phyloP scores from a whole-genome alignment of 768 basidiomycete species.

The Leccinum broughii region DNA sequence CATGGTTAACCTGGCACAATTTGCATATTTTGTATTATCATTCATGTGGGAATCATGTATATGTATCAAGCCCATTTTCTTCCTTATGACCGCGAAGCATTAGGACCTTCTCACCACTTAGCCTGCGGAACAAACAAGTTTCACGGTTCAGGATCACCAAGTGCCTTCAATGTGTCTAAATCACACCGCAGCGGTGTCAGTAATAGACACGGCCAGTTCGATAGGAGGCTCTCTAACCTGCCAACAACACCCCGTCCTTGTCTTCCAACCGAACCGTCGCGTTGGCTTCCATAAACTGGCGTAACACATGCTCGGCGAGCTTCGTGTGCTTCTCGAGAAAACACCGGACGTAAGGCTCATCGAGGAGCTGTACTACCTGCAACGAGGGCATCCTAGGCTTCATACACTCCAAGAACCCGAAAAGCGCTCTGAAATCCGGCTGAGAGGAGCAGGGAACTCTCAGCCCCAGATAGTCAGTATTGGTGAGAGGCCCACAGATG shows the following conservation, averaged over 20 bases:
- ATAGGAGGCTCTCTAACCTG: constrained; percentile 15
- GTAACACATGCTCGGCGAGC: constrained; percentile 11
- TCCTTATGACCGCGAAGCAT: not conserved
- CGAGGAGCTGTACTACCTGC: constrained; percentile 22
- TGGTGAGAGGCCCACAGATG: not conserved
- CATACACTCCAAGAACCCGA: constrained; percentile 16
- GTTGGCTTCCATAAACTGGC: constrained; percentile 1
- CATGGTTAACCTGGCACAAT: constrained; percentile 21
- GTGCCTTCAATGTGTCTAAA: constrained; percentile 17
- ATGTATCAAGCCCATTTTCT: constrained; percentile 14
- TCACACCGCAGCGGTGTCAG: not conserved
- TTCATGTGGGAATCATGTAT: constrained; percentile 22
- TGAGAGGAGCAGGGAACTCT: not conserved
- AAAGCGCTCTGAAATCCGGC: constrained; percentile 7
- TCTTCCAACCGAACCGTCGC: constrained; percentile 26
- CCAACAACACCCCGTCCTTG: constrained; percentile 17
- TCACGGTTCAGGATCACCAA: not conserved
- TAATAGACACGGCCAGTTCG: not conserved
- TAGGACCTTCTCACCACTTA: too few relatives aligned
- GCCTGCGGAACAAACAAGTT: not conserved
- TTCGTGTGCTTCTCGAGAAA: constrained; percentile 21
- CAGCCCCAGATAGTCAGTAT: not conserved
- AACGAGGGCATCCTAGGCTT: constrained; percentile 17
- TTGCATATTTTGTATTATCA: constrained; percentile 35
- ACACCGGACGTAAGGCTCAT: constrained; percentile 15